Percentiles rank a stretch among this genome's conserved stretches.
Evolutionary conservation across 805 yeast species (phyloP).

Genomic region (Yamadazyma sp.): DNA sequence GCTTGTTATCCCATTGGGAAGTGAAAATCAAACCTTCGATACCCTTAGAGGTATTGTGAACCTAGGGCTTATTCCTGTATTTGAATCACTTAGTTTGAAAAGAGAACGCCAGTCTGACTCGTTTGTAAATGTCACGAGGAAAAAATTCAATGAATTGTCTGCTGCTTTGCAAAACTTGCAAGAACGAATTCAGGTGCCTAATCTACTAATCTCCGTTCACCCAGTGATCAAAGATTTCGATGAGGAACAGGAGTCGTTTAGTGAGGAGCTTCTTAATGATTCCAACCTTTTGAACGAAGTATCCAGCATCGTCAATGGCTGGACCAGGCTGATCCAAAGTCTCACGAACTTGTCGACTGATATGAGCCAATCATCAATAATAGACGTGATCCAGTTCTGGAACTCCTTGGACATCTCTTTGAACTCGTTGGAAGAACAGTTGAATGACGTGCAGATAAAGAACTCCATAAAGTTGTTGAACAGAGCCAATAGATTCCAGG

Average conservation of each 20-base stretch:
- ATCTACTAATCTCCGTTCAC: constrained; percentile 53
- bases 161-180: constrained; percentile 66
- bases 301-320: constrained; percentile 67
- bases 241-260: constrained; percentile 26
- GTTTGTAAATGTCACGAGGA: constrained; percentile 42
- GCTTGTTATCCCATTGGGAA: constrained; percentile 9
- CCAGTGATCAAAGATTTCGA: constrained; percentile 36
- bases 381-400: constrained; percentile 81
- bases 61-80: constrained; percentile 67
- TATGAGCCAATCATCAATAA: constrained; percentile 50
- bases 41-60: constrained; percentile 58
- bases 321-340: constrained; percentile 66
- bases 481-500: constrained; percentile 75
- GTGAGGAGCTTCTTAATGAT: constrained; percentile 45
- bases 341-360: constrained; percentile 55
- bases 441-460: constrained; percentile 51
- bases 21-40: constrained; percentile 39
- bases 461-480: constrained; percentile 61
- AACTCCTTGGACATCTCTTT: constrained; percentile 64
- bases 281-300: constrained; percentile 60
- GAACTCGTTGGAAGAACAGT: constrained; percentile 54
- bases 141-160: constrained; percentile 67
- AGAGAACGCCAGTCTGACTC: constrained; percentile 28
- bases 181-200: constrained; percentile 67
- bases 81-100: constrained; percentile 46